Base-by-base conservation (phyloP, 2,329 filamentous ascomycete species). In the Claviceps arundinis region DNA sequence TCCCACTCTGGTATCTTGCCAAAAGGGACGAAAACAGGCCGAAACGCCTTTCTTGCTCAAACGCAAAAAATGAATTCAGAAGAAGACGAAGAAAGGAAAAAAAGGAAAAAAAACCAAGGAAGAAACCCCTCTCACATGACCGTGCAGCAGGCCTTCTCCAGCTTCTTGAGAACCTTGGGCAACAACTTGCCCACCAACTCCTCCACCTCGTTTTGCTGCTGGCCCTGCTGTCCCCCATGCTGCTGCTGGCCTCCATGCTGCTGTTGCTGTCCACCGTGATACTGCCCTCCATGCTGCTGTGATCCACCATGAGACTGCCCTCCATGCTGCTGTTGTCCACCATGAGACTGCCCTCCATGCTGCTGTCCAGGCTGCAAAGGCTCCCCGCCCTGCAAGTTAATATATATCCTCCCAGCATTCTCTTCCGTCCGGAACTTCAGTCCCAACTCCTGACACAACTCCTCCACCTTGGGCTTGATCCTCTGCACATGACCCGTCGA, bases 381-480 rank as follows among this genome's bases (percentile, higher is more conserved):
- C 48, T 80, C 73, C 13, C 83, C 86, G 52, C 89, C 89, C 58
- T 84, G 81, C 57, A 97, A 73, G 64, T 96, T 86, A 56, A 97
- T 81, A 64, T 88, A 95, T 43, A 98, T 90, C 16, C 89, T 74
- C 1, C 93, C 93, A 8, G 85, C 85, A 60, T 98, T 97, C 48
- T 86, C 84, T 72, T 97, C 93, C 1, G 89, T 94, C 52, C 77
- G 70, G 68, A 86, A 96, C 61, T 89, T 78, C 51, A 98, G 73
- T 0, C 90, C 88, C 45, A 95, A 70, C 65, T 96, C 85, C 48
- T 74, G 78, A 68, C 91, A 95, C 48, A 97, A 75, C 65, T 87
- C 77, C 71, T 97, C 90, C 44, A 97, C 89, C 55, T 87, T 78
- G n/a, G 93, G 93, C 71, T 95, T 96, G 68, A 98, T 83, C 75